Conservation (phyloP, 257 asterid genomes). For the Nicotiana tomentosiformis region DNA sequence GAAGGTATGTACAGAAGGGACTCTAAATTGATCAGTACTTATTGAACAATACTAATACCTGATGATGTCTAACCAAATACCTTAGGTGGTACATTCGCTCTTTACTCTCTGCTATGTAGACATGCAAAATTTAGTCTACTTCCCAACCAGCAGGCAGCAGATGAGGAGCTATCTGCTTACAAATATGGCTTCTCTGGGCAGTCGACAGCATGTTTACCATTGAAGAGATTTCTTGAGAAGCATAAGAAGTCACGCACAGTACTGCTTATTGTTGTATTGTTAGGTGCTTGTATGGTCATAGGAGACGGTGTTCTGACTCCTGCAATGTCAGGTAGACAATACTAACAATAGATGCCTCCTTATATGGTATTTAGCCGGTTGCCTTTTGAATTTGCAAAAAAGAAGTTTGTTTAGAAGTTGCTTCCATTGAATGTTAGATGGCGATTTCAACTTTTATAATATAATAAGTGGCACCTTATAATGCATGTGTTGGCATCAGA, state of each 20-base stretch:
- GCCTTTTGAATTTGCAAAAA: neutral
- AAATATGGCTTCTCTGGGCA: constrained; percentile 66
- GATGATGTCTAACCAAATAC: constrained; percentile 24
- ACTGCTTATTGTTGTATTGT: constrained; percentile 69
- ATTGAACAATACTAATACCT: neutral
- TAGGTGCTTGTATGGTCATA: constrained; percentile 55
- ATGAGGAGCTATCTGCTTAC: constrained; percentile 85
- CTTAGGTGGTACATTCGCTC: constrained; percentile 96
- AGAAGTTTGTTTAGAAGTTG: neutral
- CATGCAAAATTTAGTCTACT: constrained; percentile 92
- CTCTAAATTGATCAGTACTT: constrained; percentile 2
- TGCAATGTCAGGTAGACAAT: constrained; percentile 56
- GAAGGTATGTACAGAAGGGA: constrained; percentile 55
- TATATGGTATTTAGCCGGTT: neutral
- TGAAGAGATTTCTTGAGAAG: constrained; percentile 78
- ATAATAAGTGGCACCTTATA: neutral
- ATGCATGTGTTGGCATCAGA: neutral
- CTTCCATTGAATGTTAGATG: neutral
- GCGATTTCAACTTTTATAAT: neutral
- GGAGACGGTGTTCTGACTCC: constrained; percentile 64
- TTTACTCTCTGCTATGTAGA: constrained; percentile 86
- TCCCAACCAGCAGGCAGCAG: constrained; percentile 99
- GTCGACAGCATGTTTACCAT: constrained; percentile 41
- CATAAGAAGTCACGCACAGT: constrained; percentile 63
- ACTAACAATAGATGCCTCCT: constrained; percentile 1